Percentiles rank a stretch among this genome's conserved stretches.
These are phyloP conservation scores for Chaetoscypha palmicola DNA, from an alignment of 2,329 filamentous ascomycete species.

Conservation along the genomic window DNA sequence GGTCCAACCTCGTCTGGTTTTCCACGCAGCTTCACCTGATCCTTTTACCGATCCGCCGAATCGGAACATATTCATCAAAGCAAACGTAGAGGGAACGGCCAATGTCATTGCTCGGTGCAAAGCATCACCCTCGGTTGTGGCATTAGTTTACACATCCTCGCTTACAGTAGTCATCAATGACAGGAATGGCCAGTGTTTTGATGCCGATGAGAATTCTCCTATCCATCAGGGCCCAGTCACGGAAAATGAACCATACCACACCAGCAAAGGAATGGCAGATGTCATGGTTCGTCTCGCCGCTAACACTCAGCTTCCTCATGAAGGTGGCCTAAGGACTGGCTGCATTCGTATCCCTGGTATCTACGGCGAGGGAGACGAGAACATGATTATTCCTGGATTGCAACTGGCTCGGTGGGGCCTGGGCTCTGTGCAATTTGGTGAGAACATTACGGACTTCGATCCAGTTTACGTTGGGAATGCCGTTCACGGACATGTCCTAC, in stretches of 20 bases:
- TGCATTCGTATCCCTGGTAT: not conserved
- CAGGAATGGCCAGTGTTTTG: not conserved
- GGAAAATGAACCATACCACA: not conserved
- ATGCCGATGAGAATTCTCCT: not conserved
- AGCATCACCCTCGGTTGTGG: not conserved
- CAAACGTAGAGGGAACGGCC: not conserved
- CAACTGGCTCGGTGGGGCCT: not conserved
- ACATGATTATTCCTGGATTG: not conserved
- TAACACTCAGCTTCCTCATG: not conserved
- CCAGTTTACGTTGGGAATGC: not conserved
- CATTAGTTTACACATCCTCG: not conserved
- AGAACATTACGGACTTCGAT: not conserved
- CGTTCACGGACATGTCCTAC: not conserved
- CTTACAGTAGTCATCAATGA: not conserved
- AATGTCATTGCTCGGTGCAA: not conserved
- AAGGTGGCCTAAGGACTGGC: not conserved
- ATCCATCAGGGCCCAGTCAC: not conserved
- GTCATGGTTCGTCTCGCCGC: not conserved
- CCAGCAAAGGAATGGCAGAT: not conserved
- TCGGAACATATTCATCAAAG: not conserved
- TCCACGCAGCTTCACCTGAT: not conserved
- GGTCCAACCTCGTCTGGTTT: not conserved
- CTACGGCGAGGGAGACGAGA: not conserved
- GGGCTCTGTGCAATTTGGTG: not conserved
- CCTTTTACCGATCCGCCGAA: not conserved